Conservation (phyloP, 192 early-diverging fungal species). For the Lunasporangiospora selenospora region DNA sequence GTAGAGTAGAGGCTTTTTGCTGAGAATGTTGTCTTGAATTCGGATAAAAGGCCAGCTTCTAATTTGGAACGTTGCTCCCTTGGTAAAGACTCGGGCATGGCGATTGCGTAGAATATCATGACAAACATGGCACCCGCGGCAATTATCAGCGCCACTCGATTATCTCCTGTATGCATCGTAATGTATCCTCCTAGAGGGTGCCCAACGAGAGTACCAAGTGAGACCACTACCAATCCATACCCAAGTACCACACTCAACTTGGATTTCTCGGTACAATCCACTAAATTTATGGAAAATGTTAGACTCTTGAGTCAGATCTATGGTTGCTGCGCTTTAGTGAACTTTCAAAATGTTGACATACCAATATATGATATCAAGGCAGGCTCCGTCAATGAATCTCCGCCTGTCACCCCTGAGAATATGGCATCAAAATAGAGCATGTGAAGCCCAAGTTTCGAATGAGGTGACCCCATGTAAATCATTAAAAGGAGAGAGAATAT, state of each 20-base stretch:
- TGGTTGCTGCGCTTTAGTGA: too few species aligned
- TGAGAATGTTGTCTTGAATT: too few species aligned
- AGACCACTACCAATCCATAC: conserved; percentile 6
- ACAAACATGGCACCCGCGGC: not conserved
- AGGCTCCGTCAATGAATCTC: conserved; percentile 1
- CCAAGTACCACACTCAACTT: conserved; percentile 5
- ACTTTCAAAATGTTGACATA: too few species aligned
- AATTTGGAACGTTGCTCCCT: not conserved
- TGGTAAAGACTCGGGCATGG: conserved; percentile 12
- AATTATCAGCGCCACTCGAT: not conserved
- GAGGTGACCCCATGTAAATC: not conserved
- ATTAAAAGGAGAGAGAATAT: not conserved
- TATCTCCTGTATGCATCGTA: not conserved
- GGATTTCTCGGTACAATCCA: not conserved
- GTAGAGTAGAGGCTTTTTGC: too few species aligned
- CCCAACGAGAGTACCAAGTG: conserved; percentile 6
- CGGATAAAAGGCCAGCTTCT: too few species aligned
- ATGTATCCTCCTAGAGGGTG: not conserved
- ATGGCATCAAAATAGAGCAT: conserved; percentile 1
- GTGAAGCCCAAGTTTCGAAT: not conserved
- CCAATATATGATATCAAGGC: conserved; percentile 9
- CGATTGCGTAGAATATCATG: not conserved
- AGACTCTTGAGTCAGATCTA: too few species aligned
- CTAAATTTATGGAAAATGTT: too few species aligned
- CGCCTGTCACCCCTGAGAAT: not conserved